Percentiles rank a stretch among this genome's conserved stretches.
Evolutionary conservation across 345 rosid species (phyloP).

Genomic region (Eucalyptus sp.): DNA sequence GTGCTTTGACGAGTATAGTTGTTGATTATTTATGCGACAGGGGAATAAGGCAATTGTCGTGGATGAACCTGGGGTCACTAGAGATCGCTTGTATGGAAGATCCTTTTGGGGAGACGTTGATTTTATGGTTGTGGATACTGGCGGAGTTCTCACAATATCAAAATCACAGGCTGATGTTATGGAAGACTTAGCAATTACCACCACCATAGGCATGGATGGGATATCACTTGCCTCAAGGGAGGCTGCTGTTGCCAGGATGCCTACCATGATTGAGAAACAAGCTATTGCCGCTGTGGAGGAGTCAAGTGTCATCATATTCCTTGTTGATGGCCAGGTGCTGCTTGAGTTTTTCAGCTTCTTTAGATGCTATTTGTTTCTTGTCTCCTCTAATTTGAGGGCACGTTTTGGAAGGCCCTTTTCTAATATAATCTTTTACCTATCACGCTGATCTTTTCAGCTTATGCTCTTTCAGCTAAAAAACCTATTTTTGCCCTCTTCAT

Average conservation of each 20-base stretch:
- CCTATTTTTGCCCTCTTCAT: neutral
- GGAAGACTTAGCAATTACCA: constrained; percentile 72
- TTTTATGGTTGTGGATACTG: constrained; percentile 87
- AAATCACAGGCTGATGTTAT: constrained; percentile 59
- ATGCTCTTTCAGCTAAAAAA: neutral
- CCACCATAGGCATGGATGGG: constrained; percentile 94
- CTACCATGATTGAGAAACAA: constrained; percentile 95
- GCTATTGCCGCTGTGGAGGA: constrained; percentile 92
- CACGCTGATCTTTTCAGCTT: neutral
- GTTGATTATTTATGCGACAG: neutral
- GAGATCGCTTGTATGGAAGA: constrained; percentile 93
- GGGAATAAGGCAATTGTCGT: constrained; percentile 89
- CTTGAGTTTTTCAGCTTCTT: neutral
- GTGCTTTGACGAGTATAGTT: neutral
- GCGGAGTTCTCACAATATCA: constrained; percentile 80
- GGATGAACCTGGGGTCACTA: constrained; percentile 95
- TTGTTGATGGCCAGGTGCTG: constrained; percentile 92
- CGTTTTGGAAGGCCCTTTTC: neutral
- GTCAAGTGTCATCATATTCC: constrained; percentile 63
- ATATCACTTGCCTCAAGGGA: constrained; percentile 73
- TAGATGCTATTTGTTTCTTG: neutral
- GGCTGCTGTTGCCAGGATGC: constrained; percentile 94
- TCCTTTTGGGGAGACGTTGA: constrained; percentile 80
- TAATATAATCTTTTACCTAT: neutral
- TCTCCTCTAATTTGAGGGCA: neutral